Conservation (phyloP, 2,329 filamentous ascomycete genomes). For the Pezicula radicicola region DNA sequence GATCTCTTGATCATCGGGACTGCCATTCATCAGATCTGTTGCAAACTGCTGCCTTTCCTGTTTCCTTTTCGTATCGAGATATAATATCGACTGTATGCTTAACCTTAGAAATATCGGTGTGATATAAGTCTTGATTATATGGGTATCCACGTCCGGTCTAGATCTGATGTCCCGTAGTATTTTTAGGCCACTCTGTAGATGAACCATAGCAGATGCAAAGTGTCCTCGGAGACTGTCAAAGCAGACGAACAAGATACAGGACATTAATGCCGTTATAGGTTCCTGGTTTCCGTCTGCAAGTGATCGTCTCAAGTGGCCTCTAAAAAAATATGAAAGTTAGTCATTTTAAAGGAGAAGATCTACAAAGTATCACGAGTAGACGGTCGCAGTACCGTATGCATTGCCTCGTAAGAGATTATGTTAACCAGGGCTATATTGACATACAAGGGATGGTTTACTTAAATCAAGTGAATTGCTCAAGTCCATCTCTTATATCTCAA, state of each 20-base stretch:
- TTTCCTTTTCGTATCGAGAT: constrained; percentile 1
- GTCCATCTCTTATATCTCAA: no score
- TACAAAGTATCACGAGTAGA: no score
- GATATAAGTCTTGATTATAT: constrained; percentile 2
- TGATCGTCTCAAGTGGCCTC: constrained; percentile 16
- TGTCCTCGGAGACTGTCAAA: constrained; percentile 26
- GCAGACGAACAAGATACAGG: constrained; percentile 25
- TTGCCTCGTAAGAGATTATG: no score
- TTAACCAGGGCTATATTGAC: no score
- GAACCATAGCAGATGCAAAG: constrained; percentile 23
- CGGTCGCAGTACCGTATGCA: no score
- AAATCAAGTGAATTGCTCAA: no score
- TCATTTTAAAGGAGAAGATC: no score
- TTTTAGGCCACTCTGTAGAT: constrained; percentile 24
- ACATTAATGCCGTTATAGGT: constrained; percentile 22
- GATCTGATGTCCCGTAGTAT: constrained; percentile 3
- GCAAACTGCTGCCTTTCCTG: neutral
- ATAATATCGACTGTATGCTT: constrained; percentile 4
- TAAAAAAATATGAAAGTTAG: no score
- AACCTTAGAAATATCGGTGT: constrained; percentile 5
- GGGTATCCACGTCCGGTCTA: neutral
- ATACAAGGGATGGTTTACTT: no score
- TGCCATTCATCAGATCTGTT: constrained; percentile 5
- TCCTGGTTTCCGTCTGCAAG: constrained; percentile 18
- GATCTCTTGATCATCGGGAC: constrained; percentile 2